A percentile compares a stretch with the other conserved stretches of the same genome.
phyloP scores from a whole-genome alignment of 768 basidiomycete species.

The Dioszegia crocea region DNA sequence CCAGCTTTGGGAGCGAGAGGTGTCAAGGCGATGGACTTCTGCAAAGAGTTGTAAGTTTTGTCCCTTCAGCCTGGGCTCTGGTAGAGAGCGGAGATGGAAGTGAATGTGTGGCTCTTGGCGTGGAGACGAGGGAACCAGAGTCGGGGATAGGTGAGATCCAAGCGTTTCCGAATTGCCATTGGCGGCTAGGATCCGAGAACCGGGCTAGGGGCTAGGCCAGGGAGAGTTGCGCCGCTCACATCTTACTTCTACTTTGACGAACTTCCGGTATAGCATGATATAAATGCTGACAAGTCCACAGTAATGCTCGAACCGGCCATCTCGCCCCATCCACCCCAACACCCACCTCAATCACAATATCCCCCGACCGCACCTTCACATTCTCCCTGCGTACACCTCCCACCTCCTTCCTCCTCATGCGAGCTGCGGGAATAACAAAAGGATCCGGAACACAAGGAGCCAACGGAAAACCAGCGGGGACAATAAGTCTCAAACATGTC shows the following conservation, averaged over 20 bases:
- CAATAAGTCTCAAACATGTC: conserved; percentile 86
- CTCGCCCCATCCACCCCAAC: conserved; percentile 77
- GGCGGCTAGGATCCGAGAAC: too few species aligned
- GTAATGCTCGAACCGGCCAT: conserved; percentile 89
- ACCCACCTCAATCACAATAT: conserved; percentile 87
- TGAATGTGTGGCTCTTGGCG: too few species aligned
- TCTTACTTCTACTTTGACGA: too few species aligned
- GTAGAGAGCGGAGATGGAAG: neutral
- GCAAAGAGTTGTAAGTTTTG: conserved; percentile 74
- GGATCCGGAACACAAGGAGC: conserved; percentile 62
- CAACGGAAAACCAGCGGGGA: conserved; percentile 15
- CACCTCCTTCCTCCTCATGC: conserved; percentile 82
- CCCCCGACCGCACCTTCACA: conserved; percentile 90
- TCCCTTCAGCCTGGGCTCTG: neutral
- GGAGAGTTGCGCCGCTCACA: too few species aligned
- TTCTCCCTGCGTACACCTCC: conserved; percentile 84
- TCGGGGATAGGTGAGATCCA: too few species aligned
- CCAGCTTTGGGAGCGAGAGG: conserved; percentile 96
- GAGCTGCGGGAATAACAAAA: conserved; percentile 82
- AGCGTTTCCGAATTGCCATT: too few species aligned
- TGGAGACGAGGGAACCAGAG: too few species aligned
- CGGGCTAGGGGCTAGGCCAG: too few species aligned
- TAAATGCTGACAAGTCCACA: too few species aligned
- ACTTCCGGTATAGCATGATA: too few species aligned
- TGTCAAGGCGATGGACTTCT: conserved; percentile 99